Evolutionary conservation across 352 stramenopile species (phyloP).

Genomic region (Phytopythium oedochilum): DNA sequence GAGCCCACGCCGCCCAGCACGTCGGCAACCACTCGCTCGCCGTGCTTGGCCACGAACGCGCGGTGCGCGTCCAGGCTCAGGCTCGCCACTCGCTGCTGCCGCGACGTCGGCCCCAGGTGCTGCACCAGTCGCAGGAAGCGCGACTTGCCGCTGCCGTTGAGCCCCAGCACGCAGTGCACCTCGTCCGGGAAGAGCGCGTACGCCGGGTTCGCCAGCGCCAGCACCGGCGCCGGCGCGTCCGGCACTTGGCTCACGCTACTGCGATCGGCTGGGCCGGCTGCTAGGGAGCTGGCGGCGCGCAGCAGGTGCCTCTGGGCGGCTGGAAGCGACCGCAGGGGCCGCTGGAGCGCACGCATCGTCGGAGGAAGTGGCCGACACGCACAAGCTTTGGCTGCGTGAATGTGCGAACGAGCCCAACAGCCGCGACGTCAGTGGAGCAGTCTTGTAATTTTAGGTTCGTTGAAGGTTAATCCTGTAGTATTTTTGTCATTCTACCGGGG

Average conservation of each 20-base stretch:
- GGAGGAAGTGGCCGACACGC: background rate
- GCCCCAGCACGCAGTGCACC: slow-evolving; percentile 64
- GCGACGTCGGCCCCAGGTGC: slow-evolving; percentile 8
- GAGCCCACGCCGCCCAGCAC: slow-evolving; percentile 67
- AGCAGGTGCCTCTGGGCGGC: background rate
- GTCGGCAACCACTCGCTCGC: slow-evolving; percentile 52
- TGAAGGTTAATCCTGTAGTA: no score
- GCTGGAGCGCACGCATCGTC: background rate
- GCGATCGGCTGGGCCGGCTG: background rate
- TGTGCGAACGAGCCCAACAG: no score
- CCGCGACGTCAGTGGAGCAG: no score
- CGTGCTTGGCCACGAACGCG: slow-evolving; percentile 60
- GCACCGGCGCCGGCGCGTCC: slow-evolving; percentile 15
- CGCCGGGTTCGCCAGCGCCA: slow-evolving; percentile 22
- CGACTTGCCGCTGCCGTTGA: slow-evolving; percentile 71
- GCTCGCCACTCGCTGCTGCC: slow-evolving; percentile 26
- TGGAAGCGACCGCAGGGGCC: background rate
- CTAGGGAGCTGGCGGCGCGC: background rate
- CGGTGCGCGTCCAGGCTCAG: slow-evolving; percentile 87
- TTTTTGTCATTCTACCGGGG: no score
- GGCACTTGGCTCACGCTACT: background rate
- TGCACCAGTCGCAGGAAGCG: slow-evolving; percentile 48
- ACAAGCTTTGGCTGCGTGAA: no score
- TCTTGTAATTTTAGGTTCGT: no score
- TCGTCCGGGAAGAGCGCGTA: slow-evolving; percentile 48